Conservation (phyloP, 2,329 filamentous ascomycete genomes). For the Penicillium sp. region DNA sequence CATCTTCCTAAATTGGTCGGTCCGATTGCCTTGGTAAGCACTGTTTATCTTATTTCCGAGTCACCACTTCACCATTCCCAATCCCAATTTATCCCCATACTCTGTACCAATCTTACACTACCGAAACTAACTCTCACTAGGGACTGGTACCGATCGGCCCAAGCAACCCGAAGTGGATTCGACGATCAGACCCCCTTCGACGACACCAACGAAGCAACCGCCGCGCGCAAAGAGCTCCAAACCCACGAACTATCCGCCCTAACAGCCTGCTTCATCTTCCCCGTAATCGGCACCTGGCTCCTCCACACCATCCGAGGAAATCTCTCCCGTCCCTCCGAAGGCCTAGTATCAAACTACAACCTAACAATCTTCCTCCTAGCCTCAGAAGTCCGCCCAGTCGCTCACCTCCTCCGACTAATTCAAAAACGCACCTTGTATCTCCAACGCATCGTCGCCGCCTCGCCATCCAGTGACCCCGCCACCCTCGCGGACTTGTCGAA, state of each 20-base stretch:
- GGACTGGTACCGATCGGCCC: constrained; percentile 74
- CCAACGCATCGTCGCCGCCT: constrained; percentile 65
- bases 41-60: not conserved
- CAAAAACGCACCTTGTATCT: constrained; percentile 77
- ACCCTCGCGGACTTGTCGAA: constrained; percentile 59
- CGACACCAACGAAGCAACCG: constrained; percentile 20
- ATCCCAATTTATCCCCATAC: not conserved
- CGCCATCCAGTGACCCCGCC: constrained; percentile 24
- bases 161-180: constrained; percentile 54
- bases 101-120: too few species aligned
- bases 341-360: constrained; percentile 89
- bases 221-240: constrained; percentile 60
- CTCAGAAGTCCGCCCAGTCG: constrained; percentile 79
- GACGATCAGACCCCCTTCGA: constrained; percentile 28
- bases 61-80: not conserved
- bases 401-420: constrained; percentile 79
- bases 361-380: constrained; percentile 86
- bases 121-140: constrained; percentile 37
- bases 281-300: constrained; percentile 76
- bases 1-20: constrained; percentile 89
- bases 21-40: constrained; percentile 80
- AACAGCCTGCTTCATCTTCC: constrained; percentile 75
- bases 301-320: constrained; percentile 79
- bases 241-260: constrained; percentile 75
- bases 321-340: constrained; percentile 79